Evolutionary conservation across 1,139 yeast species (phyloP), one percentile per base, ranked within the genome.

Genomic region (Yamadazyma membranifaciens): DNA sequence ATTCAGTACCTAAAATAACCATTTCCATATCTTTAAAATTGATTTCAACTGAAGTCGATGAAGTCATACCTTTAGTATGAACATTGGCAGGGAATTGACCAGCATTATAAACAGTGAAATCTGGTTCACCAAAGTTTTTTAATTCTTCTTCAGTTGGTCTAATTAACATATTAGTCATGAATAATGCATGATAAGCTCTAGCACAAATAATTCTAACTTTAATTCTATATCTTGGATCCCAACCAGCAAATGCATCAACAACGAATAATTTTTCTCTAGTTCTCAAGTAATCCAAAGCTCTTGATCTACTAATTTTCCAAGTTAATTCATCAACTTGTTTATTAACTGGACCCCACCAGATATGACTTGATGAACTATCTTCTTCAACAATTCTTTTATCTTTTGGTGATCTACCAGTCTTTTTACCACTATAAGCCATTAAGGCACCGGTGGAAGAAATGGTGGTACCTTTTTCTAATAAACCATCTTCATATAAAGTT

Each of bases 281-380:
- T 78, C 96, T 87, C 65, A 92, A 80, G 75, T 89, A 92, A 68
- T 92, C 98, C 56, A 91, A 80, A 43, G 98, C 98, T 72, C 98
- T 87, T 55, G 94, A 94, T 66, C 96, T 85, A 65, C 94, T 87
- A 57, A 92, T 91, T 59, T 83, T 81, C 98, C 98, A 92, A 34
- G 97, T 89, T 63, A 84, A 82, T 69, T 88, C 96, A 49, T 88
- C 85, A 57, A 92, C 92, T 70, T 91, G 87, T 70, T 87, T 88
- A 75, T 92, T 92, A 56, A 92, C 98, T 9, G 98, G 98, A 25
- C 98, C 98, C 98, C 98, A 92, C 98, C 98, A 92, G 56, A 92
- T 81, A 62, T 91, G 74, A 48, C 87, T 80, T 44, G 78, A 67
- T 32, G 97, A 89, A 41, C 94, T 75, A 54, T 80, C 85, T 73